phyloP scores from a whole-genome alignment of 306 rosid species.

The Cucurbita argyrosperma region DNA sequence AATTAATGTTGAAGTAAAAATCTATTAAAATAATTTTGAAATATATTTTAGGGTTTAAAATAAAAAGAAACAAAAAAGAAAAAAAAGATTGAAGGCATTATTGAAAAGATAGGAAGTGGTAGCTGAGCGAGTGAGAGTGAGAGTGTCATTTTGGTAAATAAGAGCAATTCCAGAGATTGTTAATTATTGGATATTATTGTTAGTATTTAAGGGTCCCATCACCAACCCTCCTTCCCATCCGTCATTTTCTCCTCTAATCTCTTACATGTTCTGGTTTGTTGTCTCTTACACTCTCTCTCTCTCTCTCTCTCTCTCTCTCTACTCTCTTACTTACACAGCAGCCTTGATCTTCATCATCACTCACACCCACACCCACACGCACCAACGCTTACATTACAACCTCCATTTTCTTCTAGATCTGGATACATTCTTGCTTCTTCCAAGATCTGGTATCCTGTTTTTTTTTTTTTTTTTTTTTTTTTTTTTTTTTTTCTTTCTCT shows the following conservation, averaged over 20 bases:
- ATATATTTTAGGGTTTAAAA: too few relatives aligned
- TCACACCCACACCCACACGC: not conserved
- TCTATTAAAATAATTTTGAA: too few relatives aligned
- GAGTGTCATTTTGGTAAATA: not conserved
- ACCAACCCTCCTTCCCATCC: not conserved
- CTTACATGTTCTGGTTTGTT: not conserved
- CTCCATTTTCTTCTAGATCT: constrained; percentile 19
- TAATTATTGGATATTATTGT: constrained; percentile 1
- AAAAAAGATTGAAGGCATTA: not conserved
- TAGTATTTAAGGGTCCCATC: constrained; percentile 1
- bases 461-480: not conserved
- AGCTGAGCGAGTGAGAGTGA: not conserved
- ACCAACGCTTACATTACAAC: not conserved
- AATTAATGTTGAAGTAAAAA: too few relatives aligned
- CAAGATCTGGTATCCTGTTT: constrained; percentile 18
- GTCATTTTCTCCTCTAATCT: constrained; percentile 4
- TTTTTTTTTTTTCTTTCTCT: not conserved
- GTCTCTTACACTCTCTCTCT: not conserved
- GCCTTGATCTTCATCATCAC: not conserved
- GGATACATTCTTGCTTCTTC: constrained; percentile 6
- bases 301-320: not conserved
- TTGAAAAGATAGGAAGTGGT: not conserved
- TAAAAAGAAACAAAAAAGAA: too few relatives aligned
- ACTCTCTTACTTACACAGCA: too few relatives aligned
- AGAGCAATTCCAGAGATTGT: not conserved